Conservation (phyloP, 1,284 basidiomycete species). For the Volvariella volvacea region DNA sequence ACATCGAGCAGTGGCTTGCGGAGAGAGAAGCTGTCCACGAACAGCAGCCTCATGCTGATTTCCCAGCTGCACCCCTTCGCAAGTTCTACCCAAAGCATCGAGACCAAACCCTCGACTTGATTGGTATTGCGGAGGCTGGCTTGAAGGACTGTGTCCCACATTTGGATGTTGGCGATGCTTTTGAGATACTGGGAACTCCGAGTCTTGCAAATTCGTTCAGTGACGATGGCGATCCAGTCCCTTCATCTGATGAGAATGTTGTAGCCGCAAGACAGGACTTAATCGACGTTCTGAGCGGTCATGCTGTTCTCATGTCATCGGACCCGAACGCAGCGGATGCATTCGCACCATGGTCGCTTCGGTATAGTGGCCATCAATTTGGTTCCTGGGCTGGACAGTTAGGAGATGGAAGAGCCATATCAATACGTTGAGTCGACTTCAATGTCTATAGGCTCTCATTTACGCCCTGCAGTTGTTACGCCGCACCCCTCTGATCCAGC, state of each 20-base stretch:
- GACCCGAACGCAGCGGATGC: conserved; percentile 25
- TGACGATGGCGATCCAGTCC: conserved; percentile 19
- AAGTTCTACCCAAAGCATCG: conserved; percentile 48
- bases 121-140: conserved; percentile 64
- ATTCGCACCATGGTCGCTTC: conserved; percentile 84
- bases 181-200: conserved; percentile 53
- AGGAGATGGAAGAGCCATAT: conserved; percentile 91
- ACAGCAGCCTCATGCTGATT: conserved; percentile 9
- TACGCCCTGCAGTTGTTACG: conserved; percentile 58
- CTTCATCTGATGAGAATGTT: conserved; percentile 27
- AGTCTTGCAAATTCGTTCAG: conserved; percentile 32
- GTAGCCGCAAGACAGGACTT: conserved; percentile 59
- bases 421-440: conserved; percentile 52
- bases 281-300: conserved; percentile 75
- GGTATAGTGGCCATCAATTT: conserved; percentile 92
- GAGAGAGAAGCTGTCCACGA: conserved; percentile 51
- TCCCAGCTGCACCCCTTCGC: conserved; percentile 23
- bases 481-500: conserved; percentile 55
- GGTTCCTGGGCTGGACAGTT: conserved; percentile 94
- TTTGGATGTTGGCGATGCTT: conserved; percentile 82
- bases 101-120: conserved; percentile 56
- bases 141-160: conserved; percentile 77
- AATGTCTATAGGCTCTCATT: conserved; percentile 6
- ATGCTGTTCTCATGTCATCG: conserved; percentile 60
- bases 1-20: conserved; percentile 69